Evolutionary conservation across 1,139 yeast species (phyloP).

Genomic region (Lodderomyces metapsilosis): DNA sequence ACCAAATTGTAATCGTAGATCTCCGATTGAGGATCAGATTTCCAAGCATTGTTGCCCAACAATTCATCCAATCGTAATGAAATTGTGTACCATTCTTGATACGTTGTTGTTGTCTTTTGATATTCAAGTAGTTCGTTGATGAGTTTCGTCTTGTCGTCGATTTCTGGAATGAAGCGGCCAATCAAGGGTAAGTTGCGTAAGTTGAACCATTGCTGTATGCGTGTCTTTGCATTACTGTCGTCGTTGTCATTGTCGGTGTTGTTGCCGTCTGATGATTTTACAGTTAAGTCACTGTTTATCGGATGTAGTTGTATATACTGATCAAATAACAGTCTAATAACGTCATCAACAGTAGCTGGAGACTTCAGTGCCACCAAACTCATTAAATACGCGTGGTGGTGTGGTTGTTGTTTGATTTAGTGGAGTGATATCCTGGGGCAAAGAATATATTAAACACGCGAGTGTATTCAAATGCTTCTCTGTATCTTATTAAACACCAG

Average conservation of each 20-base stretch:
- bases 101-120: constrained; percentile 62
- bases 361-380: neutral
- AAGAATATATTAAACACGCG: no score
- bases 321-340: constrained; percentile 12
- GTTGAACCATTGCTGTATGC: constrained; percentile 8
- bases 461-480: no score
- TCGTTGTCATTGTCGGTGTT: neutral
- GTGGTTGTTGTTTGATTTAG: no score
- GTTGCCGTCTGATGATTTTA: constrained; percentile 1
- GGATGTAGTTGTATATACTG: constrained; percentile 12
- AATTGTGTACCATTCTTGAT: constrained; percentile 66
- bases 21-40: constrained; percentile 54
- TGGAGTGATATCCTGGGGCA: no score
- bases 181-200: constrained; percentile 27
- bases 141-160: constrained; percentile 26
- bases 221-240: neutral
- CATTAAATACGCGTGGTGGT: neutral
- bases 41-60: constrained; percentile 71
- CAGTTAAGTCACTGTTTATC: constrained; percentile 4
- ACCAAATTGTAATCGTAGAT: constrained; percentile 73
- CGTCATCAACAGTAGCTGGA: constrained; percentile 9
- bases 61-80: constrained; percentile 64
- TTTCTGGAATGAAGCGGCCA: constrained; percentile 24
- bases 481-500: no score
- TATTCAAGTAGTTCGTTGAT: constrained; percentile 39